These are phyloP conservation scores for Amaranthus cruentus DNA, from an alignment of 148 eudicot genomes.

Conservation along the genomic window DNA sequence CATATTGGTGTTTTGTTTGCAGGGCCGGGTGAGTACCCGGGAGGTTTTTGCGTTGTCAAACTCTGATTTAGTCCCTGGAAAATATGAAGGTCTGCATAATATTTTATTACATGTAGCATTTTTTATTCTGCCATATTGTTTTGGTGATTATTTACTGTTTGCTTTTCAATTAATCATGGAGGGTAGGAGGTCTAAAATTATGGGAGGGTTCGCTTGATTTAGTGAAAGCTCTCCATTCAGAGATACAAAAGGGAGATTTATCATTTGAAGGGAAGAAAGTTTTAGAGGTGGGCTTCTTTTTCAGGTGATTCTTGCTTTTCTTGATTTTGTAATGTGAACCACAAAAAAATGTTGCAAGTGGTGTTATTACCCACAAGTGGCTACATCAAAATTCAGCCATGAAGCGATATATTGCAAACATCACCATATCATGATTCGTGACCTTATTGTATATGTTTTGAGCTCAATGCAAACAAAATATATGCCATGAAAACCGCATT, in stretches of 20 bases:
- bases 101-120: background rate
- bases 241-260: conserved; percentile 47
- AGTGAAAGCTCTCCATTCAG: conserved; percentile 64
- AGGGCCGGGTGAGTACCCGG: conserved; percentile 90
- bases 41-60: conserved; percentile 82
- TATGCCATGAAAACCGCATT: too few species aligned
- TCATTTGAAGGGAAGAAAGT: conserved; percentile 64
- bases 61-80: conserved; percentile 94
- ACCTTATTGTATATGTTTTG: too few species aligned
- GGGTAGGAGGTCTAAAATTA: conserved; percentile 75
- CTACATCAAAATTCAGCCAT: too few species aligned
- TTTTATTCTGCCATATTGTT: background rate
- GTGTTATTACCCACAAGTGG: background rate
- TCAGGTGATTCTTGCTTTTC: conserved; percentile 30
- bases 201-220: conserved; percentile 98
- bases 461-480: too few species aligned
- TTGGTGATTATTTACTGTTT: background rate
- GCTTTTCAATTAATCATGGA: conserved; percentile 19
- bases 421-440: too few species aligned
- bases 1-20: conserved; percentile 18
- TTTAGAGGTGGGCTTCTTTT: conserved; percentile 75
- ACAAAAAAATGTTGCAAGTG: background rate
- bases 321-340: background rate
- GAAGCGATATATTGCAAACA: too few species aligned
- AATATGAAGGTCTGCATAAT: conserved; percentile 79